These are phyloP conservation scores for Tetrapisispora arboricola DNA, from an alignment of 805 yeast genomes.

Conservation along the genomic window DNA sequence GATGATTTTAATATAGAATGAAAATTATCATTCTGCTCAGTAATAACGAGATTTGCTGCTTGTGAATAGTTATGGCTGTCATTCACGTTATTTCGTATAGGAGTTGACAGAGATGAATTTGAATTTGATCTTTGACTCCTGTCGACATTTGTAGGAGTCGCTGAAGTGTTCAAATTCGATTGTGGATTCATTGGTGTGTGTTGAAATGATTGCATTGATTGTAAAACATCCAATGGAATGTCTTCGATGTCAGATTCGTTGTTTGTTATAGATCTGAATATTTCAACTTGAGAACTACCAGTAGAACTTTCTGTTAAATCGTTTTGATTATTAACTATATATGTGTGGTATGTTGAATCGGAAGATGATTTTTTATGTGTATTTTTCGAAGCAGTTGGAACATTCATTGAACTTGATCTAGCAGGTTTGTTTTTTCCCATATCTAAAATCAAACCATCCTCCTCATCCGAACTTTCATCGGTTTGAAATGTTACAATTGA, in stretches of 20 bases:
- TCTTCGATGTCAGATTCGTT: conserved; percentile 5
- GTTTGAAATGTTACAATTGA: background rate
- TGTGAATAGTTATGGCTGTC: background rate
- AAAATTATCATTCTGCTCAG: background rate
- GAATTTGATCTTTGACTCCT: background rate
- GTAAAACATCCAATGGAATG: conserved; percentile 3
- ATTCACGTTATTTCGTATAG: background rate
- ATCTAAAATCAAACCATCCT: conserved; percentile 15
- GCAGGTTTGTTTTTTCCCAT: conserved; percentile 11
- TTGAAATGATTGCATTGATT: conserved; percentile 4
- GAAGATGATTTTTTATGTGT: background rate
- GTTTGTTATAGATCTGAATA: conserved; percentile 2
- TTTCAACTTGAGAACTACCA: background rate
- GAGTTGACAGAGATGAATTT: background rate
- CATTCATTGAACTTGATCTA: background rate
- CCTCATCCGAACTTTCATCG: conserved; percentile 8
- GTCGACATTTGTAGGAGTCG: background rate
- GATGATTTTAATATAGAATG: conserved; percentile 1
- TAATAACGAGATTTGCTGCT: background rate
- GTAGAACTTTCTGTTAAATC: background rate
- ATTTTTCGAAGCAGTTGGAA: background rate
- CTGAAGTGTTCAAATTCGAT: background rate
- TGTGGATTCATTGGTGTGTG: background rate
- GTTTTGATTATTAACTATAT: background rate
- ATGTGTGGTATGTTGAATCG: background rate